Percentiles rank a stretch among this genome's conserved stretches.
Conservation (phyloP, 306 rosid species). For the Rubus parviflorus region DNA sequence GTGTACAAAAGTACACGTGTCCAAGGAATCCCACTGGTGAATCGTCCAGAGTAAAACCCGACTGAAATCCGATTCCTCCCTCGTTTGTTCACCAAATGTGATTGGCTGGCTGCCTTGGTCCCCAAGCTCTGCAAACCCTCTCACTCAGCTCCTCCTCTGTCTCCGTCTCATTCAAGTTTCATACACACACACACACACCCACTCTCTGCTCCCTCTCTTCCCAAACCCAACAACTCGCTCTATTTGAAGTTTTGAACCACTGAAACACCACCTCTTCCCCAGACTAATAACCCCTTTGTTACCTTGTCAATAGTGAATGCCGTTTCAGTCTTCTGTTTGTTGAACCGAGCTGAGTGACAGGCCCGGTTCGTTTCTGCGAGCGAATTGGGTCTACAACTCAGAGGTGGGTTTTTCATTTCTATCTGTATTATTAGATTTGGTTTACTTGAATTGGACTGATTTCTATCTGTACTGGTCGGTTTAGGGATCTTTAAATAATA, state of each 20-base stretch:
- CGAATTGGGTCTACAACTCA: slow-evolving; percentile 14
- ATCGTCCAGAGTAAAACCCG: not conserved
- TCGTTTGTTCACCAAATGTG: not conserved
- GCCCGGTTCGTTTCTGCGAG: slow-evolving; percentile 2
- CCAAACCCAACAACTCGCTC: not conserved
- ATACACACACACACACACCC: not conserved
- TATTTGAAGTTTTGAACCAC: not conserved
- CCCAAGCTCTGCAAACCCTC: slow-evolving; percentile 3
- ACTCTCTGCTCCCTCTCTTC: not conserved
- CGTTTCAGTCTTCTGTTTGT: slow-evolving; percentile 1
- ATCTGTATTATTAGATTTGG: not conserved
- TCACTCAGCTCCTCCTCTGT: not conserved
- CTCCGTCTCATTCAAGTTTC: not conserved
- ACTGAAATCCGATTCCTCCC: not conserved
- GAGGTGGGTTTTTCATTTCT: not conserved
- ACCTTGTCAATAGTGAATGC: slow-evolving; percentile 12
- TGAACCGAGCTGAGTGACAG: not conserved
- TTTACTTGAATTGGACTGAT: not conserved
- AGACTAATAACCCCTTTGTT: not conserved
- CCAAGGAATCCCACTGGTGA: not conserved
- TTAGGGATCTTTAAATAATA: not conserved
- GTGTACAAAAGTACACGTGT: not conserved
- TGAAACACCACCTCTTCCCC: not conserved
- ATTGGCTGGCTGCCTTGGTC: not conserved
- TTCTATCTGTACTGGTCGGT: too few relatives aligned